Base-by-base conservation (phyloP, 148 eudicot species). In the Arbutus unedo region DNA sequence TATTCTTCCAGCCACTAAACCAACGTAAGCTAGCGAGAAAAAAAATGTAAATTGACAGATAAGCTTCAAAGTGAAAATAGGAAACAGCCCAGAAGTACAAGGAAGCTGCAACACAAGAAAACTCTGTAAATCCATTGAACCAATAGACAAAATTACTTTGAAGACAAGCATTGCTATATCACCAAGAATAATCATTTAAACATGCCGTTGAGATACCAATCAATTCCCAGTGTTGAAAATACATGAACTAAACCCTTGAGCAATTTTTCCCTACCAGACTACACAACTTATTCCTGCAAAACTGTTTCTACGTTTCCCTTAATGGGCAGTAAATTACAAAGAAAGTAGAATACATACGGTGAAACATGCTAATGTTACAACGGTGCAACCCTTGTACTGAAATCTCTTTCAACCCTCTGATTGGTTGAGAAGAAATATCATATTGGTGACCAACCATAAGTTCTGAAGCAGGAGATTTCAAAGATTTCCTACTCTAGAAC, bases 221-320 rank as follows among this genome's bases (percentile, higher is more conserved):
- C 84, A 87, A 85, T 87, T 68, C 80, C 85, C 82, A 83, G 81
- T 59, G 82, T 88, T 83, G 81, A 81, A 82, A 83, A 68, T 85
- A 77, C 82, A 85, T 84, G 84, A 76, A 85, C 83, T 57, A 85
- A 62, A 80, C 75, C 81, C 83, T 87, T 80, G 82, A 78, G 84
- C 83, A 84, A 64, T 81, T 81, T 86, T 79, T 67, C 79, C 80
- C 80, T 88, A 76, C 79, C 81, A 64, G 78, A 66, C 86, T 80
- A 80, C 81, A 90, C 74, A 84, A 73, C 83, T 88, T 90, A 88
- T 85, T 88, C 85, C 87, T 84, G 83, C 91, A 90, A 90, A 90
- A 90, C 90, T 90, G 89, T 79, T 87, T 89, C 87, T 88, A 78
- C 77, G 79, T 79, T 87, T 47, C 83, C 83, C 74, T 85, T 79